Evolutionary conservation across 2,329 filamentous ascomycete genomes (phyloP).

Genomic region (Pyrenophora teres): DNA sequence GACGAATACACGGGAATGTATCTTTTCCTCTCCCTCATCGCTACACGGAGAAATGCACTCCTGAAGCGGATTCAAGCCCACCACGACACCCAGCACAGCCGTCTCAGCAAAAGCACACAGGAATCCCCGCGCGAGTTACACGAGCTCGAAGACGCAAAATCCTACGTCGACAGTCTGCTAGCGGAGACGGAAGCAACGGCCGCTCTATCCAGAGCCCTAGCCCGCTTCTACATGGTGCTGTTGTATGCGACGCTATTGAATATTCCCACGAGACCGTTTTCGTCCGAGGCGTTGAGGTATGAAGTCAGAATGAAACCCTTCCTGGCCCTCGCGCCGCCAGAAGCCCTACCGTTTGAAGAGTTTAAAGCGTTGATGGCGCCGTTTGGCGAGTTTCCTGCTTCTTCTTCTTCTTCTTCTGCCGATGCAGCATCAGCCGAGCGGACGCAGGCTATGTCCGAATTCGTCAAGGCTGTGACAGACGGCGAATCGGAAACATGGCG

Average conservation of each 20-base stretch:
- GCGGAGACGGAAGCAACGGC: constrained; percentile 32
- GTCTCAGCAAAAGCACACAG: background rate
- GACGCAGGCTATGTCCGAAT: background rate
- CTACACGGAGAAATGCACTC: constrained; percentile 27
- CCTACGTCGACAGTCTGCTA: constrained; percentile 34
- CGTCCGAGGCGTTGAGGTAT: constrained; percentile 70
- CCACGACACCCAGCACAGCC: constrained; percentile 7
- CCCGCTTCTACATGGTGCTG: constrained; percentile 68
- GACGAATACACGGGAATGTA: constrained; percentile 91
- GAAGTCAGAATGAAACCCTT: constrained; percentile 89
- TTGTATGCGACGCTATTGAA: constrained; percentile 61
- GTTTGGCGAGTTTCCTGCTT: constrained; percentile 23
- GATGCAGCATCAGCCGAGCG: no score
- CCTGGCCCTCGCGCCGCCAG: constrained; percentile 67
- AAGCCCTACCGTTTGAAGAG: constrained; percentile 67
- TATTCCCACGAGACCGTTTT: constrained; percentile 64
- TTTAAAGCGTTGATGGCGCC: constrained; percentile 53
- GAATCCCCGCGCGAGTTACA: constrained; percentile 11
- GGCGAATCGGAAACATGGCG: constrained; percentile 24
- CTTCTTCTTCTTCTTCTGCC: no score
- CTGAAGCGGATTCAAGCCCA: constrained; percentile 26
- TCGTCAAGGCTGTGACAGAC: constrained; percentile 17
- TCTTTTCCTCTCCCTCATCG: constrained; percentile 57
- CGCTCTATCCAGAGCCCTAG: constrained; percentile 37
- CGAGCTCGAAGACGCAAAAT: constrained; percentile 14